Conservation (phyloP, 2,329 filamentous ascomycete genomes). For the Lomentospora prolificans region DNA sequence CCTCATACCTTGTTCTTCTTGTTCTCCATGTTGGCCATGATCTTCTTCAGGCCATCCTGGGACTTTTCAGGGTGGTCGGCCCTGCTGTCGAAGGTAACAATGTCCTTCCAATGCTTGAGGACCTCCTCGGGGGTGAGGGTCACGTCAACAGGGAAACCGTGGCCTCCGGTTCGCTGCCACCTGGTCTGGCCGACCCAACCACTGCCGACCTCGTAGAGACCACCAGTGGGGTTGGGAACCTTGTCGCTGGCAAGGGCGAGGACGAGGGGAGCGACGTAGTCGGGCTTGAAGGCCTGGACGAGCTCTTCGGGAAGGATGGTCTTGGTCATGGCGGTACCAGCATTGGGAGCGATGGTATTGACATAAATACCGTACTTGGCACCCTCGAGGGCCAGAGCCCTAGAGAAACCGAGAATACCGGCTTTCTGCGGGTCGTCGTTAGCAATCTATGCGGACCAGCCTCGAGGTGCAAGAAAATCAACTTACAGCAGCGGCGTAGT, state of each 20-base stretch:
- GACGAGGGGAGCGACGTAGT: constrained; percentile 92
- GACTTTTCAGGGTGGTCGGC: constrained; percentile 77
- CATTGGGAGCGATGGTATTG: constrained; percentile 97
- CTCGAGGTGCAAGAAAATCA: too few species aligned
- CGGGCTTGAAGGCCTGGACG: constrained; percentile 97
- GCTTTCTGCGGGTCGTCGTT: constrained; percentile 52
- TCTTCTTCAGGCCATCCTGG: constrained; percentile 66
- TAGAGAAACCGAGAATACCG: constrained; percentile 91
- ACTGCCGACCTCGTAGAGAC: constrained; percentile 87
- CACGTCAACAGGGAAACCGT: constrained; percentile 83
- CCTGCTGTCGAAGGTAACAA: constrained; percentile 78
- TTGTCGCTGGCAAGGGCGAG: constrained; percentile 78
- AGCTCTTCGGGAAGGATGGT: constrained; percentile 94
- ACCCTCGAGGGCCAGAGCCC: constrained; percentile 85
- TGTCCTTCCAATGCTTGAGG: constrained; percentile 62
- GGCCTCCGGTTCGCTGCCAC: constrained; percentile 86
- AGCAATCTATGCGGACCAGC: constrained; percentile 5
- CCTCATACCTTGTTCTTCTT: constrained; percentile 54
- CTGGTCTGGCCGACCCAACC: constrained; percentile 88
- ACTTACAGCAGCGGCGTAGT: constrained; percentile 82
- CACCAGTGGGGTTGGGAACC: constrained; percentile 74
- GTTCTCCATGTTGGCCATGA: constrained; percentile 77
- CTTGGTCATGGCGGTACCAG: constrained; percentile 88
- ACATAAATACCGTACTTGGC: constrained; percentile 96
- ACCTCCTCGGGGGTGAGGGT: constrained; percentile 79